Evolutionary conservation across 116 monocot genomes (phyloP), one percentile per base, ranked within the genome.

Genomic region (Posidonia oceanica): DNA sequence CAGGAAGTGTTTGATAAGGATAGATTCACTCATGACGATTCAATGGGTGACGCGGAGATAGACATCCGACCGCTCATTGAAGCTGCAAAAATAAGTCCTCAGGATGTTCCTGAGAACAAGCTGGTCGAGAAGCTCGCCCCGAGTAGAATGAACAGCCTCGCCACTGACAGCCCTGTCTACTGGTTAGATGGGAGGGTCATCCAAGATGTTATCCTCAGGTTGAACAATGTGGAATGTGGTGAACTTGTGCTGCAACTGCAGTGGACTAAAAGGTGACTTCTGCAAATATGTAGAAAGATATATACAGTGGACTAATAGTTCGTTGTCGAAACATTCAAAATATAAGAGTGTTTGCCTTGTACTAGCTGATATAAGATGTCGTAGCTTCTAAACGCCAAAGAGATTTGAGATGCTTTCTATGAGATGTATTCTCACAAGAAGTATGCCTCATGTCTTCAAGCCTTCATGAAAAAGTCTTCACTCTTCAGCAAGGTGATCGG

Each of bases 211-310:
- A 66, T 81, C 40, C 81, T 94, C 38, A 55, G 89, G 38, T 77
- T 94, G 13, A 72, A 76, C 18, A 72, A 89, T 56, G 93, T 87
- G 13, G 93, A 94, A 66, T 75, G 80, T 11, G 89, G 93, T 39
- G 93, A 94, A 52, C 39, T 89, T 16, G 85, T 89, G 66, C 70
- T 94, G 36, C 82, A 83, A 73, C 76, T 94, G 48, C 78, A 78
- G 15, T 94, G 93, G 89, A 16, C 41, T 16, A 48, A 48, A 66
- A 40, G n/a, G 20, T 66, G 20, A 66, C 40, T n/a, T 2, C 3
- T 16, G 2, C 48, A 7, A 48, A 48, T 12, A 48, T 10, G 12
- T 48, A 48, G 48, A 48, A 48, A 48, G 48, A 48, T 12, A 48
- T 0, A 48, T 7, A 48, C 7, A 29, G 29, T 29, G 1, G 29